Evolutionary conservation across 768 basidiomycete genomes (phyloP).

Genomic region (Pholiota conissans): DNA sequence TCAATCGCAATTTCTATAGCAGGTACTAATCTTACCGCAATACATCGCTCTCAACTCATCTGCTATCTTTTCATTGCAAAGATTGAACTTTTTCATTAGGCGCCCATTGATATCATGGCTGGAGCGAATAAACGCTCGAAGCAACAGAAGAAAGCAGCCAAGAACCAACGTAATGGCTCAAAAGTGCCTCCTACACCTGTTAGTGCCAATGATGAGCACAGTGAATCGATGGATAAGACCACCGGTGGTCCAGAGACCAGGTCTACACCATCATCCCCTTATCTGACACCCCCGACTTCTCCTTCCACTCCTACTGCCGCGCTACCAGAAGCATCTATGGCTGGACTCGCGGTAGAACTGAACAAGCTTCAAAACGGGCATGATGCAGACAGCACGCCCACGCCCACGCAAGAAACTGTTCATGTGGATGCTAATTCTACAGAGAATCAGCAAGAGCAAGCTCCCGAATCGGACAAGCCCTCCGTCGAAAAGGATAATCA

Average conservation of each 20-base stretch:
- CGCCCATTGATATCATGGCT: not conserved
- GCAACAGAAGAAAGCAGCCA: not conserved
- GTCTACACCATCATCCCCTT: slow-evolving; percentile 13
- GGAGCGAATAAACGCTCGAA: not conserved
- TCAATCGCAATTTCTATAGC: not conserved
- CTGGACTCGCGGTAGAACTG: not conserved
- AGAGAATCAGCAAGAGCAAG: not conserved
- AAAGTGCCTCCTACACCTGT: slow-evolving; percentile 3
- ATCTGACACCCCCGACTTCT: slow-evolving; percentile 22
- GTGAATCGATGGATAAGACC: slow-evolving; percentile 1
- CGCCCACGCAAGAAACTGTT: not conserved
- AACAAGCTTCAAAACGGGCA: not conserved
- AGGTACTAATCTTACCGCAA: not conserved
- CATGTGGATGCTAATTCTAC: not conserved
- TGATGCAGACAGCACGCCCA: not conserved
- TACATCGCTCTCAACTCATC: not conserved
- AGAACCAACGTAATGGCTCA: not conserved
- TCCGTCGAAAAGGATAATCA: not conserved
- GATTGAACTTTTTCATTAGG: not conserved
- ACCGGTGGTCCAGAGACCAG: slow-evolving; percentile 6
- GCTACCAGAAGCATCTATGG: slow-evolving; percentile 3
- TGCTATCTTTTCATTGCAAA: not conserved
- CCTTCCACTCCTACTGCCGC: slow-evolving; percentile 12
- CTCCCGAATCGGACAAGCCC: not conserved
- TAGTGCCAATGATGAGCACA: not conserved